Base-by-base conservation (phyloP, 495 filamentous ascomycete genomes). In the Talaromyces stipitatus region DNA sequence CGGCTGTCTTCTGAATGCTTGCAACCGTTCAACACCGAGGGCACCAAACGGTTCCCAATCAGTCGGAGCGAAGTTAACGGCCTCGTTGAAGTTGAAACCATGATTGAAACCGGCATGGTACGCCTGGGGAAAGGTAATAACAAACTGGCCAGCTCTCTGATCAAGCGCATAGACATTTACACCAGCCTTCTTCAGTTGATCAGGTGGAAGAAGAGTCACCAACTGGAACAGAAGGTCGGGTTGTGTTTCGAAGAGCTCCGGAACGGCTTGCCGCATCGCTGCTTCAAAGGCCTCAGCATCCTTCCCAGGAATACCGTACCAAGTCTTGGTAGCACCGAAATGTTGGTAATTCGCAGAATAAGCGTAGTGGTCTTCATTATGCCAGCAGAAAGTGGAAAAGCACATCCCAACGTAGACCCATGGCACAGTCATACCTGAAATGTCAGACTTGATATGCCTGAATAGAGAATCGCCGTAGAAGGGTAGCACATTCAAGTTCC, bases 351-450 rank as follows among this genome's bases (percentile, higher is more conserved):
- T 99, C 38, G 94, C 88, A 18, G 94, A 99, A 68, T 99, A 99
- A 0, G 94, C 85, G 63, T 95, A 96, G 64, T 99, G 94, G 67
- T 99, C 94, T 67, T 99, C 94, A 59, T 95, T 95, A 66, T 99
- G 94, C 94, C 94, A 99, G 70, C 94, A 99, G 67, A 99, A 99
- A 3, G 92, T 97, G 2, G 94, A 97, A 70, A 99, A 99, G 63
- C 91, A 95, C 94, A 99, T 99, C 58, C 94, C 94, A n/a, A 99
- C 95, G 67, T 99, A 99, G 5, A 97, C 84, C 94, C 94, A 99
- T 14, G 94, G 94, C 5, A 99, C 92, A 1, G 94, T 99, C 94
- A 99, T 99, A 30, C 94, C 94, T n/a, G 94, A 97, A 57, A 99
- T 92, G 69, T 99, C 94, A 0, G 92, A 88, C 66, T 97, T 97